Evolutionary conservation across 371 early-diverging fungal species (phyloP).

Genomic region (Mortierella sp.): DNA sequence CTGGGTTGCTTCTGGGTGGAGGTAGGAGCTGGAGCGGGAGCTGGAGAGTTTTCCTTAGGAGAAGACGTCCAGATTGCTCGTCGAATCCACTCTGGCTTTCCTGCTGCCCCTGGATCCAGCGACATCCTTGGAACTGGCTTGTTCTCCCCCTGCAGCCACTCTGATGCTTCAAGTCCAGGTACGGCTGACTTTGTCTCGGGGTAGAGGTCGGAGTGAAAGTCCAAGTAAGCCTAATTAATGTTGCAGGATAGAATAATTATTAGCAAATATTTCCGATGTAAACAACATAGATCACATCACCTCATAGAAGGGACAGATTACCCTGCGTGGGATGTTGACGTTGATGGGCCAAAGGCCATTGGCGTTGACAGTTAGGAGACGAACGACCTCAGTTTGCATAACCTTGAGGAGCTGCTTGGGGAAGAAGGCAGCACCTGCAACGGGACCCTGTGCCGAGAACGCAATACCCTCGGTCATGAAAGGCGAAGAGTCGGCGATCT

Average conservation of each 20-base stretch:
- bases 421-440: constrained; percentile 73
- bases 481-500: constrained; percentile 64
- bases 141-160: constrained; percentile 75
- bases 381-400: constrained; percentile 83
- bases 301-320: constrained; percentile 11
- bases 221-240: constrained; percentile 69
- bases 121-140: constrained; percentile 65
- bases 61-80: constrained; percentile 1
- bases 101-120: constrained; percentile 71
- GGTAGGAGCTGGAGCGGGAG: not conserved
- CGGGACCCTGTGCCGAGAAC: constrained; percentile 60
- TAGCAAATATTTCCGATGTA: not conserved
- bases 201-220: constrained; percentile 85
- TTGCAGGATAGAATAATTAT: not conserved
- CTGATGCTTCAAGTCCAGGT: constrained; percentile 65
- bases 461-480: constrained; percentile 66
- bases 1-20: not conserved
- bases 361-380: constrained; percentile 69
- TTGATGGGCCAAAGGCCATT: constrained; percentile 77
- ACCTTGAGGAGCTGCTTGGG: constrained; percentile 82
- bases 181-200: constrained; percentile 78
- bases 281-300: not conserved
- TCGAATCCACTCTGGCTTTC: constrained; percentile 45
- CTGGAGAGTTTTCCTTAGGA: not conserved
- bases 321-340: constrained; percentile 77